These are phyloP conservation scores for Moesziomyces antarcticus DNA, from an alignment of 1,284 basidiomycete genomes.

Conservation along the genomic window DNA sequence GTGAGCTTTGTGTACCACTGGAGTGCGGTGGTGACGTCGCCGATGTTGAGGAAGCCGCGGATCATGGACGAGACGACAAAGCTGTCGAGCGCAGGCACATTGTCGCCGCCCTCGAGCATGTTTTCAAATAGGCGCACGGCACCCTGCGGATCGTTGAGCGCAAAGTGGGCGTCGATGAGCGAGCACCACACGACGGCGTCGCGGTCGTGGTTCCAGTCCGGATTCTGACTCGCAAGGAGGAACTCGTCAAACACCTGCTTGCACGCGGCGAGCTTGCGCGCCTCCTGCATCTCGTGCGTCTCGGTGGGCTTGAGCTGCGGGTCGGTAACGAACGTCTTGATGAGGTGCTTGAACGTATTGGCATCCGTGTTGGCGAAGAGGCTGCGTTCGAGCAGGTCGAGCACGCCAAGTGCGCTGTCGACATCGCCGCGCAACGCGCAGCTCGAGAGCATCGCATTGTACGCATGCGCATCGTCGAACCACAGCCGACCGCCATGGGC, in stretches of 20 bases:
- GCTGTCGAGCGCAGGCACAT: constrained; percentile 72
- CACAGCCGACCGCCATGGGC: constrained; percentile 64
- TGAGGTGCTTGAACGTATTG: constrained; percentile 74
- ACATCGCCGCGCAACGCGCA: constrained; percentile 75
- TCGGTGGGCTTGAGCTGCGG: constrained; percentile 63
- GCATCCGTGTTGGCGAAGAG: constrained; percentile 69
- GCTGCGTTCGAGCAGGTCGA: constrained; percentile 75
- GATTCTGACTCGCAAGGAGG: constrained; percentile 69
- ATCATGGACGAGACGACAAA: constrained; percentile 77
- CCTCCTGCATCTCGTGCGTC: constrained; percentile 70
- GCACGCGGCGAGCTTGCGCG: constrained; percentile 74
- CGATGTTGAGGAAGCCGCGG: constrained; percentile 52
- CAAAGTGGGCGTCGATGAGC: constrained; percentile 82
- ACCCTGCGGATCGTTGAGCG: constrained; percentile 74
- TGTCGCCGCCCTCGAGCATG: constrained; percentile 72
- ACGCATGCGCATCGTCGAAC: constrained; percentile 70
- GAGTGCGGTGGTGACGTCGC: constrained; percentile 47
- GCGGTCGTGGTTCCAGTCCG: constrained; percentile 30
- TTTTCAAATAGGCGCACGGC: constrained; percentile 78
- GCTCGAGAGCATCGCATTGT: constrained; percentile 75
- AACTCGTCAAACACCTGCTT: constrained; percentile 78
- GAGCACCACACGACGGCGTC: constrained; percentile 75
- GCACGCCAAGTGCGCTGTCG: constrained; percentile 77
- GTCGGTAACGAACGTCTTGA: constrained; percentile 69
- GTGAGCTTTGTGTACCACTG: constrained; percentile 53